Evolutionary conservation across 352 stramenopile species (phyloP), one percentile per base, ranked within the genome.

Genomic region (Pythium diclinum): DNA sequence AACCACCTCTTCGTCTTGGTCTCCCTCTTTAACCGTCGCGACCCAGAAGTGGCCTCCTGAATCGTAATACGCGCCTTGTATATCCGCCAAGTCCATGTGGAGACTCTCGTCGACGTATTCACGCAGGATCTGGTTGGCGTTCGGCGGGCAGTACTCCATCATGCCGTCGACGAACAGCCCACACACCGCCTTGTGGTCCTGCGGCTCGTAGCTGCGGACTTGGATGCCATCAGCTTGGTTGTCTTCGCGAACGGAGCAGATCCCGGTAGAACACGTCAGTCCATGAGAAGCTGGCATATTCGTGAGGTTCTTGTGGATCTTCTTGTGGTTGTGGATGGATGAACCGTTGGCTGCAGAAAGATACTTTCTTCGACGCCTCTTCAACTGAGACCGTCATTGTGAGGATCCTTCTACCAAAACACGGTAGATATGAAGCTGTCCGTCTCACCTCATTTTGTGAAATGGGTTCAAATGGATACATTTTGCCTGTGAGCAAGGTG

Each of bases 31-130:
- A 0, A 63, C 57, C 2, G 65, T 76, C 47, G 74, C 77, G 47
- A 82, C 75, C 73, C 75, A 86, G 44, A 81, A 81, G 60, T 81
- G 79, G 48, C 75, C 75, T n/a, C 73, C 75, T 3, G 56, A 51
- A 21, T 46, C 33, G 13, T 81, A 74, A 65, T 83, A 87, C 3
- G 60, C 65, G 48, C 60, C 52, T 14, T 69, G 19, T 17, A 83
- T 81, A 46, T 81, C 59, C 28, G 58, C 59, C 36, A 87, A 59
- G 56, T 84, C 74, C 0, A 59, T 48, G 14, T 72, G 52, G 44
- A 85, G 21, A 51, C 55, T 67, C 42, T 76, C 17, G 3, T 70
- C 19, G 4, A 80, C 51, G 61, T 74, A 69, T 44, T 72, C 47
- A 10, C 56, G 42, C 40, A 64, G 60, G 23, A 69, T 44, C 14